These are phyloP conservation scores for Fallopia convolvulus DNA, from an alignment of 148 eudicot genomes.

Conservation along the genomic window DNA sequence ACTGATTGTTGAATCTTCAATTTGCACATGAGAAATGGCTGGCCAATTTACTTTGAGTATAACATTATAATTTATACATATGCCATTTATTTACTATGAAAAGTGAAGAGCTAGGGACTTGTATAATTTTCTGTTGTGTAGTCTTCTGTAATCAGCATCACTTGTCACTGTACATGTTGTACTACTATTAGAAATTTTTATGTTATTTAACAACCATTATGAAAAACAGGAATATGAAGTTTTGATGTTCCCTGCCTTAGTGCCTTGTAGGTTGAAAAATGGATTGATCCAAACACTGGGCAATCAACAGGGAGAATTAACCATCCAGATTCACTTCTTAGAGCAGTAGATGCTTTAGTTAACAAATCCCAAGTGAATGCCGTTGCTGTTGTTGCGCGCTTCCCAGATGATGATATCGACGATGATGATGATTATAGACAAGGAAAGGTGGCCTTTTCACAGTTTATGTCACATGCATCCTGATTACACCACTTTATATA, in stretches of 20 bases:
- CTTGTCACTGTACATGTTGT: not conserved
- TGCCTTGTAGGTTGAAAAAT: conserved; percentile 74
- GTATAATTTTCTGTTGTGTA: not conserved
- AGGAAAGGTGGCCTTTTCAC: conserved; percentile 52
- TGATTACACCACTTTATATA: not conserved
- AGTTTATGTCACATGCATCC: not conserved
- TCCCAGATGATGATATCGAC: conserved; percentile 77
- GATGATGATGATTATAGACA: conserved; percentile 65
- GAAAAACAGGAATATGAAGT: not conserved
- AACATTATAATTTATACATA: not conserved
- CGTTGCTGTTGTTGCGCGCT: conserved; percentile 84
- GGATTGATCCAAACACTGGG: conserved; percentile 75
- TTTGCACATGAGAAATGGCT: not conserved
- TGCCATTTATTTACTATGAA: not conserved
- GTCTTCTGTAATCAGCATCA: not conserved
- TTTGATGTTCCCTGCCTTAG: conserved; percentile 5
- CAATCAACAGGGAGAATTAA: conserved; percentile 86
- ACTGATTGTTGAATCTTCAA: not conserved
- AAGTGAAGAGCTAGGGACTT: not conserved
- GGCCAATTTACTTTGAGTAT: not conserved
- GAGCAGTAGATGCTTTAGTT: conserved; percentile 61
- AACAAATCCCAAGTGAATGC: conserved; percentile 62
- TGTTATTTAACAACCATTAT: not conserved
- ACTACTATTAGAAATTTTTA: not conserved
- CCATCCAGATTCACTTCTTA: conserved; percentile 67